Conservation (phyloP, 371 early-diverging fungal genomes). For the Fennellomyces sp. region DNA sequence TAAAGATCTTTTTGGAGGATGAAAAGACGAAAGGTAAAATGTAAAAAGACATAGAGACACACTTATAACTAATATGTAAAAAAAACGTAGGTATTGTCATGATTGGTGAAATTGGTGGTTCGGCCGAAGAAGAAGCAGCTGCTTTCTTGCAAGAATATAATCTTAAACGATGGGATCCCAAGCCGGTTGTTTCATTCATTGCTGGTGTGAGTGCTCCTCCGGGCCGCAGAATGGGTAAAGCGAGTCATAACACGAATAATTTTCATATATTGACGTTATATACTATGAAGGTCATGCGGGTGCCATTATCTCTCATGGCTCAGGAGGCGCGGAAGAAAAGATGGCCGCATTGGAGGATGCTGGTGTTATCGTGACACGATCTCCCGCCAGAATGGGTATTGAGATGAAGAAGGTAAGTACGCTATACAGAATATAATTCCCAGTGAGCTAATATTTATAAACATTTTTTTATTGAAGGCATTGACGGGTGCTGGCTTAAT, state of each 20-base stretch:
- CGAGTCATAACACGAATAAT: not conserved
- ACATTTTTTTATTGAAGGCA: not conserved
- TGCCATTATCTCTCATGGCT: slow-evolving; percentile 98
- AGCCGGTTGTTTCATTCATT: slow-evolving; percentile 97
- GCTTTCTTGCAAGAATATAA: slow-evolving; percentile 95
- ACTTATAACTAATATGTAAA: not conserved
- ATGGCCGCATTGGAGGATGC: slow-evolving; percentile 93
- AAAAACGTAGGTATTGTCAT: slow-evolving; percentile 76
- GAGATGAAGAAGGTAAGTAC: slow-evolving; percentile 52
- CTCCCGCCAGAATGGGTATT: slow-evolving; percentile 94
- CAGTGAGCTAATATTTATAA: too few species aligned
- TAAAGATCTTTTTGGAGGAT: slow-evolving; percentile 93
- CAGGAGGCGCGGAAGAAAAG: slow-evolving; percentile 97
- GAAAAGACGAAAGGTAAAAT: slow-evolving; percentile 92
- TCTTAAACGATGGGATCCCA: slow-evolving; percentile 81
- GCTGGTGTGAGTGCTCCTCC: slow-evolving; percentile 99
- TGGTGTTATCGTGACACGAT: slow-evolving; percentile 89
- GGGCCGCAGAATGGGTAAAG: slow-evolving; percentile 93
- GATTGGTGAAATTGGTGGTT: slow-evolving; percentile 96
- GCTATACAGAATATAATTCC: not conserved
- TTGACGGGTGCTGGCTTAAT: not conserved
- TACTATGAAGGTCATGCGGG: slow-evolving; percentile 88
- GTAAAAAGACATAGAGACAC: too few species aligned
- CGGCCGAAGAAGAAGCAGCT: slow-evolving; percentile 99
- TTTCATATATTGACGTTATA: not conserved